These are phyloP conservation scores for Comarum palustre DNA, from an alignment of 306 rosid species.

Conservation along the genomic window DNA sequence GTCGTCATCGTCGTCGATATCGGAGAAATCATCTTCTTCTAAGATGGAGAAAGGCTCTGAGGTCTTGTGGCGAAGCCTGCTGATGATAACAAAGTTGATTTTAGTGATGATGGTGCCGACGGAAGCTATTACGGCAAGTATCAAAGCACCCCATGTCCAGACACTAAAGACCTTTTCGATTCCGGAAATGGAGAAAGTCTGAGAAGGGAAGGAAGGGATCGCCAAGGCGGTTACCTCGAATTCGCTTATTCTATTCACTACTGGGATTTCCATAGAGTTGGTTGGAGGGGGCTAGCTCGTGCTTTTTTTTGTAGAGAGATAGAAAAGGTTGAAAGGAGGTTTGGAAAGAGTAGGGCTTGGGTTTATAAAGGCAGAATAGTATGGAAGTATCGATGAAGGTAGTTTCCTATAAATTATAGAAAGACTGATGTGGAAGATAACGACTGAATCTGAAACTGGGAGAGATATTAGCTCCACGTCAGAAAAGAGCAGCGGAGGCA, in stretches of 20 bases:
- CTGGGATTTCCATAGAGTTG: slow-evolving; percentile 46
- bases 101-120: slow-evolving; percentile 47
- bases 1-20: slow-evolving; percentile 32
- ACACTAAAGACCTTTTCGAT: slow-evolving; percentile 27
- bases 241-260: slow-evolving; percentile 44
- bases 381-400: not conserved
- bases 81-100: slow-evolving; percentile 39
- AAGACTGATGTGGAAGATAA: slow-evolving; percentile 30
- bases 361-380: slow-evolving; percentile 3
- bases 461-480: slow-evolving; percentile 32
- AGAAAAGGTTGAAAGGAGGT: not conserved
- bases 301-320: not conserved
- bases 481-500: not conserved
- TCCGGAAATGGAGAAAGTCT: slow-evolving; percentile 27
- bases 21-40: slow-evolving; percentile 32
- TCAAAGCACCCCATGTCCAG: slow-evolving; percentile 58
- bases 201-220: slow-evolving; percentile 32
- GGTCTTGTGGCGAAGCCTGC: slow-evolving; percentile 10
- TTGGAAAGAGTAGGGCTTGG: not conserved
- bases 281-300: too few species aligned
- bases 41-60: slow-evolving; percentile 12
- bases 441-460: slow-evolving; percentile 2
- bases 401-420: not conserved
- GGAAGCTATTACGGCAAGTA: slow-evolving; percentile 59
- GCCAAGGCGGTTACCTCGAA: slow-evolving; percentile 37